A percentile compares a stretch with the other conserved stretches of the same genome.
Evolutionary conservation across 179 eudicot species (phyloP).

Genomic region (Beta macrorhiza): DNA sequence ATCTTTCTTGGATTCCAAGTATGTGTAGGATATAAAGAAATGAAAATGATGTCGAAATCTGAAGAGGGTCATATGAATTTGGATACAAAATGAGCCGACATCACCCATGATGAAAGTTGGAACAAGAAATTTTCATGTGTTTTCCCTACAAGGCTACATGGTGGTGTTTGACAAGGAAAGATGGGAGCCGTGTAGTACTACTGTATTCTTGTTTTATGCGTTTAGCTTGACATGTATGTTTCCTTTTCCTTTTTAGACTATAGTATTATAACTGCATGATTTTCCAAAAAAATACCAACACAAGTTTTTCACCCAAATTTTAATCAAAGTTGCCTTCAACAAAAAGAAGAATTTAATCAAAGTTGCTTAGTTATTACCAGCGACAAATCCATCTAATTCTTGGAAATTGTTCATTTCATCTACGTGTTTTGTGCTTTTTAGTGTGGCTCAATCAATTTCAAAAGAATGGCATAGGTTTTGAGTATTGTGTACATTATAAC

Average conservation of each 20-base stretch:
- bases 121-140: background rate
- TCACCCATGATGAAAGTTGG: conserved; percentile 1
- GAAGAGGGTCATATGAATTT: background rate
- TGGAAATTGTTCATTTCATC: conserved; percentile 11
- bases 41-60: background rate
- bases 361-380: background rate
- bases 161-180: background rate
- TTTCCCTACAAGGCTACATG: background rate
- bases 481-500: background rate
- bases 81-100: background rate
- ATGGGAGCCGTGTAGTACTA: background rate
- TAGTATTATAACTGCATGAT: background rate
- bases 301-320: background rate
- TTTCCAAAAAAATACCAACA: background rate
- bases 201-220: background rate
- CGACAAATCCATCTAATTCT: conserved; percentile 6
- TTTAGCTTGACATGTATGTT: conserved; percentile 3
- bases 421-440: background rate
- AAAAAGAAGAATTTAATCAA: no score
- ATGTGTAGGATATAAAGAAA: background rate
- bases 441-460: conserved; percentile 5
- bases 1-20: background rate
- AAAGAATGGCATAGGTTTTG: conserved; percentile 16
- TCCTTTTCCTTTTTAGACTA: background rate
- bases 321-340: no score